These are phyloP conservation scores for Erysimum pusillum DNA, from an alignment of 441 rosid genomes.

Conservation along the genomic window DNA sequence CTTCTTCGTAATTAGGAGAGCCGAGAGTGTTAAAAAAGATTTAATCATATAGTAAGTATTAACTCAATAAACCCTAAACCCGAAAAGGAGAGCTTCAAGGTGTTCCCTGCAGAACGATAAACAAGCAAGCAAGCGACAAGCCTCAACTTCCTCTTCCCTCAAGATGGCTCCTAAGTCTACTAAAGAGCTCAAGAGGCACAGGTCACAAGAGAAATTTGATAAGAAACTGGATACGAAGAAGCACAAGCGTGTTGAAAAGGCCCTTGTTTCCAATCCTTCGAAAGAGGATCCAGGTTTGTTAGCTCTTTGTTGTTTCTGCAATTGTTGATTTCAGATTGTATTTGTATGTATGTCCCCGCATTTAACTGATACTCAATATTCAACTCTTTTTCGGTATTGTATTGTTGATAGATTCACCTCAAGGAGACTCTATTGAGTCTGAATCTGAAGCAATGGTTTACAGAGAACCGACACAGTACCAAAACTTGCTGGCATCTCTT, in stretches of 20 bases:
- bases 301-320: background rate
- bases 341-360: too few species aligned
- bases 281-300: constrained; percentile 52
- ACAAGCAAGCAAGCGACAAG: background rate
- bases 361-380: background rate
- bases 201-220: constrained; percentile 41
- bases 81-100: too few species aligned
- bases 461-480: constrained; percentile 59
- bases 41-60: too few species aligned
- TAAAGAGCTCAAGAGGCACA: constrained; percentile 49
- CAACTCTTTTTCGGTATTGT: background rate
- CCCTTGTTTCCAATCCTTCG: constrained; percentile 33
- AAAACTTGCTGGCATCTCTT: constrained; percentile 57
- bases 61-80: background rate
- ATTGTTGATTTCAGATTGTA: background rate
- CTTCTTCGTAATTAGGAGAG: too few species aligned
- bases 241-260: constrained; percentile 46
- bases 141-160: background rate
- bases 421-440: constrained; percentile 40
- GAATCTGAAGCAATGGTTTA: constrained; percentile 48
- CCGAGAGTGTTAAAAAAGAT: too few species aligned
- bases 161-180: constrained; percentile 39
- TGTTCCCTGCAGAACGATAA: too few species aligned
- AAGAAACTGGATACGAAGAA: constrained; percentile 43
- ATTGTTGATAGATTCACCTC: constrained; percentile 44